Conservation (phyloP, 2,329 filamentous ascomycete species). For the Fusarium sp. region DNA sequence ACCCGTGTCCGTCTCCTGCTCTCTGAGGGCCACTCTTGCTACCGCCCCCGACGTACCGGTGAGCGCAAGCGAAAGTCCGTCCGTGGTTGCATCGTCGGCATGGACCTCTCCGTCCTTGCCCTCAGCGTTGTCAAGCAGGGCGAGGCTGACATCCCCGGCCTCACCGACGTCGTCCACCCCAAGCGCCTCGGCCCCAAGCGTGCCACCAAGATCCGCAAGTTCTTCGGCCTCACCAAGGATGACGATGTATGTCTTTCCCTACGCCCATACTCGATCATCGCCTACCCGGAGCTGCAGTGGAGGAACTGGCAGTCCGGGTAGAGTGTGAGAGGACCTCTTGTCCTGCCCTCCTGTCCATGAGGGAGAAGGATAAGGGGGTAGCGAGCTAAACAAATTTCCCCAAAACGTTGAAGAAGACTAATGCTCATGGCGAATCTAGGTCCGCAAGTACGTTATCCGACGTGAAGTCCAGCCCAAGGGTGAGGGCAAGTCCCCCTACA, state of each 20-base stretch:
- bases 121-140: conserved; percentile 98
- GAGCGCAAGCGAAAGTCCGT: conserved; percentile 99
- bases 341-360: conserved; percentile 15
- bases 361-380: conserved; percentile 36
- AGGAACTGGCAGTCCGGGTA: conserved; percentile 65
- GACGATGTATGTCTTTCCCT: conserved; percentile 92
- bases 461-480: conserved; percentile 97
- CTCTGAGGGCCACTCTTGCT: conserved; percentile 97
- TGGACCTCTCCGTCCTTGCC: conserved; percentile 95
- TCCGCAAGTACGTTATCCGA: conserved; percentile 99
- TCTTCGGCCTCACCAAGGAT: conserved; percentile 99
- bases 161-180: conserved; percentile 98
- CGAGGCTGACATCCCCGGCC: conserved; percentile 91
- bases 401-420: conserved; percentile 53
- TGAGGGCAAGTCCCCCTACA: conserved; percentile 98
- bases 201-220: conserved; percentile 99
- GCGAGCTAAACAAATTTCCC: conserved; percentile 43
- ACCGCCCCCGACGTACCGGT: conserved; percentile 96
- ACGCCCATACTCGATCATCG: conserved; percentile 74
- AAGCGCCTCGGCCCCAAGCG: conserved; percentile 99
- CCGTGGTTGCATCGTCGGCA: conserved; percentile 97
- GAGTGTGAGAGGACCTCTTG: conserved; percentile 69
- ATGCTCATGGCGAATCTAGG: conserved; percentile 68
- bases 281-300: conserved; percentile 73
- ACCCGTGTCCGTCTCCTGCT: conserved; percentile 98